Conservation (phyloP, 2,329 filamentous ascomycete species). For the Neopestalotiopsis sp. region DNA sequence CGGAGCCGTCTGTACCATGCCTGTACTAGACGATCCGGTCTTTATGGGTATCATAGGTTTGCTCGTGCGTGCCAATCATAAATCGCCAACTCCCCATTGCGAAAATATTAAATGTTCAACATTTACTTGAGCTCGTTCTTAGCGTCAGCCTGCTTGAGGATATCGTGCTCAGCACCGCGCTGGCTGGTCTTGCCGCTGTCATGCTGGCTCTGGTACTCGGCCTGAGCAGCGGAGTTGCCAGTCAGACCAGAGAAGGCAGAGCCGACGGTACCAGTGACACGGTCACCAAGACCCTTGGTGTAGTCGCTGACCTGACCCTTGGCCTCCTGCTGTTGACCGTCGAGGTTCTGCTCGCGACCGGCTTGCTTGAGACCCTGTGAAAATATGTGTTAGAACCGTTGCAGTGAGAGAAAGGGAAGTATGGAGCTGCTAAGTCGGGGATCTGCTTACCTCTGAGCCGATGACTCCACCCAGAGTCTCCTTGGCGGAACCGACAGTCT, state of each 20-base stretch:
- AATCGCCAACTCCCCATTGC: not conserved
- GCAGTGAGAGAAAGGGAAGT: too few relatives aligned
- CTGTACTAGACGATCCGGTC: not conserved
- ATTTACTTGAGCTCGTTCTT: constrained; percentile 24
- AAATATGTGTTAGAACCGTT: not conserved
- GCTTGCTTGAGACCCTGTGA: constrained; percentile 69
- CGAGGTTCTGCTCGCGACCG: constrained; percentile 78
- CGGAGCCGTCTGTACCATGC: not conserved
- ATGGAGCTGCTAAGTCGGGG: not conserved
- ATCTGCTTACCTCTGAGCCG: constrained; percentile 47
- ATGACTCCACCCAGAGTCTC: constrained; percentile 78
- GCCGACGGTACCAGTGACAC: constrained; percentile 75
- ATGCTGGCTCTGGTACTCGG: constrained; percentile 71
- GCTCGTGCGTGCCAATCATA: not conserved
- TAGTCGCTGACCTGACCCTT: constrained; percentile 81
- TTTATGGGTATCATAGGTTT: constrained; percentile 14
- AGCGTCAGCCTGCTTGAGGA: constrained; percentile 73
- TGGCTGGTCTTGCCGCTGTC: constrained; percentile 85
- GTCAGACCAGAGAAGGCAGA: constrained; percentile 73
- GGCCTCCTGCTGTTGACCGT: constrained; percentile 83
- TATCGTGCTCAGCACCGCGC: constrained; percentile 81
- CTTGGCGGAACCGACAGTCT: constrained; percentile 87
- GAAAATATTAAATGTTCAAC: not conserved
- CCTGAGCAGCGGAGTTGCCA: constrained; percentile 71
- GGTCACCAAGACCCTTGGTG: constrained; percentile 68